Evolutionary conservation across 495 filamentous ascomycete species (phyloP), one percentile per base, ranked within the genome.

Genomic region (Penicillium flavigenum): DNA sequence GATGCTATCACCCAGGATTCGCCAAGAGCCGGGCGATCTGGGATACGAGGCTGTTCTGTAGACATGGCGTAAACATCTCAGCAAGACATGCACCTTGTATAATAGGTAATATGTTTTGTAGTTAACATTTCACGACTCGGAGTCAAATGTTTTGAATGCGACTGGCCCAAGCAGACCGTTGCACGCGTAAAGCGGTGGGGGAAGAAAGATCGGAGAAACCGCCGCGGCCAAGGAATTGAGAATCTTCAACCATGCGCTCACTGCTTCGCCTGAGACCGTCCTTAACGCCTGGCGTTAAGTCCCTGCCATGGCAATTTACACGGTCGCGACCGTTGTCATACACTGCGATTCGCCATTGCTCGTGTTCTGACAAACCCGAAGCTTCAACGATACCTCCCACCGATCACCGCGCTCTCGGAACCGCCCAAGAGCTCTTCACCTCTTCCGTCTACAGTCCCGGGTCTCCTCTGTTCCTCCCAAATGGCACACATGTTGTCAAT

Each of bases 401-500:
- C 47, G 81, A 96, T 62, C 91, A 96, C 71, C 86, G 91, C 59
- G 74, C 81, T 39, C 73, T 95, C 41, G 88, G 83, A 47, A 74
- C 84, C 27, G 75, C 80, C 19, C 91, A 93, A 54, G 83, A 88
- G 44, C 83, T 97, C 9, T 94, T 93, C 67, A 89, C 83, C 20
- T 88, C 84, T 0, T 90, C 90, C 10, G 63, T 79, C 45, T 90
- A 91, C 70, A 92, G 88, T 60, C 91, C 92, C 3, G 92, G 92
- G 1, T 94, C 92, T 12, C 91, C 92, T 5, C 82, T 97, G 12
- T 91, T 97, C 63, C 83, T 92, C 3, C 92, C 92, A 17, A 86
- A 89, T 64, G 92, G 92, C 64, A 85, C 92, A 5, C 85, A 85
- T 57, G 80, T 97, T 51, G 90, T 96, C 79, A 92, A 95, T 69